Base-by-base conservation (phyloP, 257 asterid genomes). In the Craterostigma plantagineum region DNA sequence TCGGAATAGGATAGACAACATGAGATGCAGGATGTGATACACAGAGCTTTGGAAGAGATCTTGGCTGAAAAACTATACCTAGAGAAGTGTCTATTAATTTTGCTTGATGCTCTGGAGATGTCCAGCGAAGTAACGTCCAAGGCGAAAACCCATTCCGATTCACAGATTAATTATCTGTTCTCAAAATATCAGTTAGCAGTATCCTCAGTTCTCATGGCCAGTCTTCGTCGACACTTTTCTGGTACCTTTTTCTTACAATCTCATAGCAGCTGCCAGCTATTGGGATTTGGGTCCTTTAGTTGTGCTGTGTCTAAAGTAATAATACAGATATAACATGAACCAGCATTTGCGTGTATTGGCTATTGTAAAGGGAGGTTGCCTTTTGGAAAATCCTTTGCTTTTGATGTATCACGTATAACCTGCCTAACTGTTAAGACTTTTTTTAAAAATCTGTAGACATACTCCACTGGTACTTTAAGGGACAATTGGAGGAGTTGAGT, bases 401-500 rank as follows among this genome's bases (percentile, higher is more conserved):
- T n/a, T 14, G 17, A 16, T 4, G 11, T 15, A 15, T 43, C 30
- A 37, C 42, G 34, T 51, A 33, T 46, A 39, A 39, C 34, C 23
- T 43, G 54, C 54, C 50, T 59, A 56, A 51, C 43, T 54, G 49
- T 34, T 38, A 49, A n/a, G 35, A 49, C 42, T 48, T 45, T 54
- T 53, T 45, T 54, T n/a, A 49, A 36, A 51, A 52, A 47, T 60
- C 56, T 66, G 37, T 59, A 87, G 95, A 77, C 64, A 59, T 87
- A 52, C 82, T 87, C 33, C 92, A 75, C 56, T 70, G 91, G 92
- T 87, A 87, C 76, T 87, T 87, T 56, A 83, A 66, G 66, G 81
- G 90, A 52, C 63, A 74, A 38, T 58, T 87, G 70, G 93, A 82
- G 68, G 92, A 72, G 59, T 63, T 87, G 50, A 82, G 82, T 56